These are phyloP conservation scores for Mycena latifolia DNA, from an alignment of 768 basidiomycete species.

Conservation along the genomic window DNA sequence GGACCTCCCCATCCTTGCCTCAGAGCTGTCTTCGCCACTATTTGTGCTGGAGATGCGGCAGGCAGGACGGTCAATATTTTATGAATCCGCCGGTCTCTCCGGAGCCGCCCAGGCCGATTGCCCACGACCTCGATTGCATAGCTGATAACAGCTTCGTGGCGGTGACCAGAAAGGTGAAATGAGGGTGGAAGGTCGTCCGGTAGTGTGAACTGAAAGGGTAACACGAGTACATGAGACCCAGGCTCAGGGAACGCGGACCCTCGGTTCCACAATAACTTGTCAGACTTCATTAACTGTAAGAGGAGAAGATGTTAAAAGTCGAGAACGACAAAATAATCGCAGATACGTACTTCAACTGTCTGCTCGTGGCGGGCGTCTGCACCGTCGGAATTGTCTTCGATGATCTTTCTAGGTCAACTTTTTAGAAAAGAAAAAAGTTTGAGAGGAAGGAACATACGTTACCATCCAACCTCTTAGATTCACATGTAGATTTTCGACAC, in stretches of 20 bases:
- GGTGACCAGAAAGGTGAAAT: constrained; percentile 16
- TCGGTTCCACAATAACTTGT: constrained; percentile 23
- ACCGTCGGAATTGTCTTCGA: constrained; percentile 26
- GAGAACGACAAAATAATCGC: no score
- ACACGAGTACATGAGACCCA: constrained; percentile 13
- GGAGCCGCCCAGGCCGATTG: constrained; percentile 26
- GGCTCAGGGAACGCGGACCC: constrained; percentile 24
- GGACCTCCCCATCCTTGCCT: constrained; percentile 25
- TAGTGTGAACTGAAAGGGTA: constrained; percentile 26
- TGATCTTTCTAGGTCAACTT: constrained; percentile 11
- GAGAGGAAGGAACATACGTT: constrained; percentile 18
- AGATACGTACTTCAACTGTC: constrained; percentile 21
- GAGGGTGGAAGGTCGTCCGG: constrained; percentile 30
- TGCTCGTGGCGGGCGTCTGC: constrained; percentile 22
- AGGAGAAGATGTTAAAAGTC: neutral
- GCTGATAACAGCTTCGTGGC: constrained; percentile 22
- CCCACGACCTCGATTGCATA: constrained; percentile 31
- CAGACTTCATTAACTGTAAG: constrained; percentile 18
- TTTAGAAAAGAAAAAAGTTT: neutral
- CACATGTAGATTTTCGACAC: constrained; percentile 23
- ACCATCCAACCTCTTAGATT: constrained; percentile 23
- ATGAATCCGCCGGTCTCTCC: constrained; percentile 11
- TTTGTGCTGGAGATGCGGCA: constrained; percentile 29
- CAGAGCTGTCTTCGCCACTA: constrained; percentile 16
- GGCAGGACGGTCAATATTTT: constrained; percentile 25